Evolutionary conservation across 2,329 filamentous ascomycete species (phyloP), one percentile per base, ranked within the genome.

Genomic region (Alternaria ventricosa): DNA sequence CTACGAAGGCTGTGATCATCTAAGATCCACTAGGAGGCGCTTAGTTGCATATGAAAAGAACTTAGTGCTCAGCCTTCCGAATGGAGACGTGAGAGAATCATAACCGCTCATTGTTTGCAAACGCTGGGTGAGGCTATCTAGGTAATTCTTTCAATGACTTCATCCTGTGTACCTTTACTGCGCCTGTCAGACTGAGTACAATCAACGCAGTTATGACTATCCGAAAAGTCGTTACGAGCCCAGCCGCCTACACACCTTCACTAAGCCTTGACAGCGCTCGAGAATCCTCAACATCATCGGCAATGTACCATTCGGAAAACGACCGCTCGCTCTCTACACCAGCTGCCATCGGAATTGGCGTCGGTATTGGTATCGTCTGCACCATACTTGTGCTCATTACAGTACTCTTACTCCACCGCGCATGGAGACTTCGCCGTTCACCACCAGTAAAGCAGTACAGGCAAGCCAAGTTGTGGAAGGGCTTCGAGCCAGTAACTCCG

Each of bases 381-480:
- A 50, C 66, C n/a, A 41, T 64, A 13, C 28, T 47, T 3, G 10
- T 68, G 5, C 51, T 66, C 0, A n/a, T 55, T 6, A 45, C 65
- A 10, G 30, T n/a, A 15, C 50, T 70, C 3, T 43, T 71, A 3
- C 20, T 71, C 12, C 67, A 67, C 55, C 67, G 57, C 12, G 45
- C 55, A 23, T 64, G 59, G 50, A 60, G 50, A 46, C 47, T 36
- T 13, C 61, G 45, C 8, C 54, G 20, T 20, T 54, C 61, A 12
- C 58, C 53, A 10, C 49, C 62, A 45, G 22, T 54, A 12, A 56
- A 27, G 13, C 60, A 64, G 41, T 67, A 70, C 53, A 55, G 60
- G 9, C 62, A 65, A 44, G 61, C 64, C 13, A 66, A 57, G 30
- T 28, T 69, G 3, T 71, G 69, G 69, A 70, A 70, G 30, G 69